phyloP scores from a whole-genome alignment of 73 alveolate genomes.

The Paramecium octaurelia region DNA sequence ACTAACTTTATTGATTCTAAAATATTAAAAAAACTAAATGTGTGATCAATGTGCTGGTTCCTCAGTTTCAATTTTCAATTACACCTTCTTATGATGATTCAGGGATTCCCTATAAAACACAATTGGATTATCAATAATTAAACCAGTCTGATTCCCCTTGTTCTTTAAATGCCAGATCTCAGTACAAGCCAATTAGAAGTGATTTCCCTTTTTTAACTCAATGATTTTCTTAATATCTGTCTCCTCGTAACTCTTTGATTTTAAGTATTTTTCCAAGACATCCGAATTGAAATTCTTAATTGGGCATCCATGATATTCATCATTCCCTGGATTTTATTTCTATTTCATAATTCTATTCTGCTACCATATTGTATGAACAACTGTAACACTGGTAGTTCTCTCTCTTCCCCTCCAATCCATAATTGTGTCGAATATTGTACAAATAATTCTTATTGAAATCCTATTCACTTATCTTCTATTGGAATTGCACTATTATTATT shows the following conservation, averaged over 20 bases:
- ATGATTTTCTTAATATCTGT: background rate
- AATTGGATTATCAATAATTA: background rate
- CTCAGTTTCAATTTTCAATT: background rate
- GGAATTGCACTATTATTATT: background rate
- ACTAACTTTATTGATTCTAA: background rate
- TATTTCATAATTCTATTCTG: background rate
- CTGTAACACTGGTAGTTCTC: background rate
- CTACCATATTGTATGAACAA: background rate
- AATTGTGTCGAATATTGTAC: constrained; percentile 16
- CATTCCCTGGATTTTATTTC: constrained; percentile 43
- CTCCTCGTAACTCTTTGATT: background rate
- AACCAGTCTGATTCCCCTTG: background rate
- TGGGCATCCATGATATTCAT: constrained; percentile 39
- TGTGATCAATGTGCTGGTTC: background rate
- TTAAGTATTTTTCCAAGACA: background rate
- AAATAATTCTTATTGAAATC: background rate
- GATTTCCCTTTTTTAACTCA: background rate
- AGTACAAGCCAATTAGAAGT: background rate
- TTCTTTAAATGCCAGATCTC: background rate
- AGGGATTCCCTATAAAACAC: background rate
- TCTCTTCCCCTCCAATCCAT: constrained; percentile 14
- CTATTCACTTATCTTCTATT: background rate
- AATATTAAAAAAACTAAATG: too few relatives aligned
- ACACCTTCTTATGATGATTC: background rate
- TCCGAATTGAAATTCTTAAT: background rate